Evolutionary conservation across 768 basidiomycete genomes (phyloP).

Genomic region (Suillus variegatus): DNA sequence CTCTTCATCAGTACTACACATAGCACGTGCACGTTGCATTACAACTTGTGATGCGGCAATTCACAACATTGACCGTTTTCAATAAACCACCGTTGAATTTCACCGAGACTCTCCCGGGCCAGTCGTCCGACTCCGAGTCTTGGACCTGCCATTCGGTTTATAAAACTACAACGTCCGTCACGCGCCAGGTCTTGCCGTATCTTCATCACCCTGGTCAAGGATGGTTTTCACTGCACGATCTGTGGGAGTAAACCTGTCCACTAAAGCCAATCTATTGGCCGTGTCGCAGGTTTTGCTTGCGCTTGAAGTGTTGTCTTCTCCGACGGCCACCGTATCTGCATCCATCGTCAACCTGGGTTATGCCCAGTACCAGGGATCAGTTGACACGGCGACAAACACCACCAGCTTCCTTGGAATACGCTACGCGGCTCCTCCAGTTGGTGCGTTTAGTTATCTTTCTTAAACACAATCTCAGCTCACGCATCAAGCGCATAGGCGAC

Average conservation of each 20-base stretch:
- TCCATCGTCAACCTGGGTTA: conserved; percentile 29
- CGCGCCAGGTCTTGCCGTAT: not conserved
- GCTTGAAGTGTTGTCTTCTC: conserved; percentile 8
- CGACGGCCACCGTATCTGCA: not conserved
- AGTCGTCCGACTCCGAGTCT: too few species aligned
- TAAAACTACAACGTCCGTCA: not conserved
- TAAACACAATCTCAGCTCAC: not conserved
- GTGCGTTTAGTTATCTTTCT: conserved; percentile 11
- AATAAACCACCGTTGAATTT: too few species aligned
- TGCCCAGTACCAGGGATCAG: conserved; percentile 26
- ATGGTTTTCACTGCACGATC: not conserved
- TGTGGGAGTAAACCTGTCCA: not conserved
- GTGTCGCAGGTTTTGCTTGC: conserved; percentile 11
- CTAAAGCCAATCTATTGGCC: not conserved
- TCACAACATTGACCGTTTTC: too few species aligned
- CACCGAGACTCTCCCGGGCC: too few species aligned
- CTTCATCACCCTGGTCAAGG: not conserved
- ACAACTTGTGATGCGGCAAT: too few species aligned
- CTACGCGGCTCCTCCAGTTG: conserved; percentile 27
- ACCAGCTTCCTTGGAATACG: conserved; percentile 32
- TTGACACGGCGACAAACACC: conserved; percentile 16
- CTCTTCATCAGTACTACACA: too few species aligned
- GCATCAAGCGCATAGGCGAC: conserved; percentile 14
- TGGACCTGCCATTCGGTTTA: too few species aligned
- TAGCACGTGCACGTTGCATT: too few species aligned